These are phyloP conservation scores for Teratosphaeria destructans DNA, from an alignment of 2,329 filamentous ascomycete species.

Conservation along the genomic window DNA sequence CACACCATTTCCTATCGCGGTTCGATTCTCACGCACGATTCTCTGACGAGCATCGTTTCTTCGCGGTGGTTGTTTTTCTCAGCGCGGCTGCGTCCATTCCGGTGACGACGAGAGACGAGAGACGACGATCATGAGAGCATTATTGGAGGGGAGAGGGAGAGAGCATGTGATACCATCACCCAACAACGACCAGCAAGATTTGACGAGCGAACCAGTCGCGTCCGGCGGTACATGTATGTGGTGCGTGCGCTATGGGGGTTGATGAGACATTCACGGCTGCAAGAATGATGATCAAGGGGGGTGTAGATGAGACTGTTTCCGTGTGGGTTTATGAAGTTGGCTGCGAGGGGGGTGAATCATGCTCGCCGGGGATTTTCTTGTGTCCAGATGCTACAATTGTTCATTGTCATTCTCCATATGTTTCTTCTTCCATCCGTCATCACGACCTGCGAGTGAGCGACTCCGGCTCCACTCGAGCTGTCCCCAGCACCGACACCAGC, in stretches of 20 bases:
- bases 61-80: not conserved
- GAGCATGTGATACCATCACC: slow-evolving; percentile 1
- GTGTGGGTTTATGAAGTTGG: not conserved
- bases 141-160: not conserved
- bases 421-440: not conserved
- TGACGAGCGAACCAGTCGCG: not conserved
- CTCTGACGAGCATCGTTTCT: not conserved
- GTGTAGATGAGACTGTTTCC: not conserved
- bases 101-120: not conserved
- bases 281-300: not conserved
- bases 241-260: not conserved
- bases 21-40: not conserved
- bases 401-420: not conserved
- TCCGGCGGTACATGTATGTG: not conserved
- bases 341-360: not conserved
- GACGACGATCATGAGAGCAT: not conserved
- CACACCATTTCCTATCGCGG: not conserved
- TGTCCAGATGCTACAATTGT: not conserved
- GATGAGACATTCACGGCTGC: not conserved
- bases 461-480: not conserved
- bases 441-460: not conserved
- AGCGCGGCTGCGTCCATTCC: not conserved
- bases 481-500: not conserved
- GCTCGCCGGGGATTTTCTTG: not conserved
- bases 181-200: not conserved